phyloP scores from a whole-genome alignment of 257 asterid species.

The Voacanga thouarsii region DNA sequence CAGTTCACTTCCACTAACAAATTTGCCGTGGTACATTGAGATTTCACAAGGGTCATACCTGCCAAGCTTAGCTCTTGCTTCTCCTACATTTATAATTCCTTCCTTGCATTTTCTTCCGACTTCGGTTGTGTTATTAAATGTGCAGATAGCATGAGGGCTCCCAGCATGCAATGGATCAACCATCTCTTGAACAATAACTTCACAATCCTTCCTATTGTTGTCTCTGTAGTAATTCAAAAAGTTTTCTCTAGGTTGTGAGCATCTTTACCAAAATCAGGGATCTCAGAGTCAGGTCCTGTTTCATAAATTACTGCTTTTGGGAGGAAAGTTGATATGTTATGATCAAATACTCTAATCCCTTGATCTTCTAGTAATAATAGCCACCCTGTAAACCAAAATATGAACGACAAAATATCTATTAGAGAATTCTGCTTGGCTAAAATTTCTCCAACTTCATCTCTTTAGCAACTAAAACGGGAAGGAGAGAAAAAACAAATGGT shows the following conservation, averaged over 20 bases:
- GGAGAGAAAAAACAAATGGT: neutral
- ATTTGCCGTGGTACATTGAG: conserved; percentile 11
- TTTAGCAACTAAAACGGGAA: neutral
- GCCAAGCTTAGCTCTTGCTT: too few species aligned
- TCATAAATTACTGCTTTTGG: conserved; percentile 33
- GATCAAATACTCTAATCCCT: too few species aligned
- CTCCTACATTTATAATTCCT: too few species aligned
- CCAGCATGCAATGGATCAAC: conserved; percentile 15
- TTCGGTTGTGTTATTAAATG: too few species aligned
- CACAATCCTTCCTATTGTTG: neutral
- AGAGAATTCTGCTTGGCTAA: neutral
- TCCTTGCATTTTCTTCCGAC: too few species aligned
- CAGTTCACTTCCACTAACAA: conserved; percentile 10
- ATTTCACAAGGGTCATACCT: conserved; percentile 36
- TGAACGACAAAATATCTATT: neutral
- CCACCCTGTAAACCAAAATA: conserved; percentile 45
- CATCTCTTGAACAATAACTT: conserved; percentile 41
- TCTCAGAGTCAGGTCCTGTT: conserved; percentile 18
- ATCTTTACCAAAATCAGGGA: conserved; percentile 20
- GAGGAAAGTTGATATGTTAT: conserved; percentile 23
- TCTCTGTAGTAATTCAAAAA: conserved; percentile 3
- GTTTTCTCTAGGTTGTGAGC: conserved; percentile 3
- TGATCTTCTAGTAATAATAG: conserved; percentile 45
- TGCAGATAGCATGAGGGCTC: conserved; percentile 21
- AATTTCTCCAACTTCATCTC: neutral